Conservation (phyloP, 805 yeast species). For the Peterozyma xylosa region DNA sequence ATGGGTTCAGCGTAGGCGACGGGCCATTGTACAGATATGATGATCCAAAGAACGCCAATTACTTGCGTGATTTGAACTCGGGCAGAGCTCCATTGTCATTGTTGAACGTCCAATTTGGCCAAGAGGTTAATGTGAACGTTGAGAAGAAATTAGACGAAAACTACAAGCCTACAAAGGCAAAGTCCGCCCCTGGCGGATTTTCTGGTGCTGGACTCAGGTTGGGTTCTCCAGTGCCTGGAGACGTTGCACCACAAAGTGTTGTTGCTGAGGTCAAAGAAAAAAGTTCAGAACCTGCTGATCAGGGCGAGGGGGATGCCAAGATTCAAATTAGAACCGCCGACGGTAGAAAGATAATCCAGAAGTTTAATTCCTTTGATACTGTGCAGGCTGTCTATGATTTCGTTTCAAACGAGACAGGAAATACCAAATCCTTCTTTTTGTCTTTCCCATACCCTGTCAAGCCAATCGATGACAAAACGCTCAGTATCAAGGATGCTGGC, state of each 20-base stretch:
- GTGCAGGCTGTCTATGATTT: conserved; percentile 62
- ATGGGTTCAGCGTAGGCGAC: conserved; percentile 93
- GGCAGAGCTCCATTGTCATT: conserved; percentile 89
- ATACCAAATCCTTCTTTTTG: conserved; percentile 48
- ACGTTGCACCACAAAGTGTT: conserved; percentile 21
- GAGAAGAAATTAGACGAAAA: conserved; percentile 66
- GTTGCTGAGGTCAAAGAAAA: conserved; percentile 8
- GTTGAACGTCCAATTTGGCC: conserved; percentile 73
- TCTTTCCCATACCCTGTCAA: conserved; percentile 80
- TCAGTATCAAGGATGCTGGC: conserved; percentile 67
- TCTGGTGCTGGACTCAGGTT: conserved; percentile 75
- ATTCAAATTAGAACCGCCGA: conserved; percentile 81
- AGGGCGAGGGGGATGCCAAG: conserved; percentile 53
- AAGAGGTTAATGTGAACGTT: conserved; percentile 77
- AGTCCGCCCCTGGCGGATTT: conserved; percentile 38
- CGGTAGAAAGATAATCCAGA: conserved; percentile 62
- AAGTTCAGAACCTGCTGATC: conserved; percentile 16
- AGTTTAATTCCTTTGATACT: conserved; percentile 58
- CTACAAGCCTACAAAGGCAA: conserved; percentile 53
- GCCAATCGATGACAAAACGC: conserved; percentile 50
- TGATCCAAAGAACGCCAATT: conserved; percentile 80
- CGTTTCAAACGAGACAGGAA: conserved; percentile 44
- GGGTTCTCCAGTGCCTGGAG: conserved; percentile 87
- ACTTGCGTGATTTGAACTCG: conserved; percentile 70
- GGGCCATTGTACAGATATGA: conserved; percentile 83